These are phyloP conservation scores for Claviceps digitariae DNA, from an alignment of 2,329 filamentous ascomycete genomes.

Conservation along the genomic window DNA sequence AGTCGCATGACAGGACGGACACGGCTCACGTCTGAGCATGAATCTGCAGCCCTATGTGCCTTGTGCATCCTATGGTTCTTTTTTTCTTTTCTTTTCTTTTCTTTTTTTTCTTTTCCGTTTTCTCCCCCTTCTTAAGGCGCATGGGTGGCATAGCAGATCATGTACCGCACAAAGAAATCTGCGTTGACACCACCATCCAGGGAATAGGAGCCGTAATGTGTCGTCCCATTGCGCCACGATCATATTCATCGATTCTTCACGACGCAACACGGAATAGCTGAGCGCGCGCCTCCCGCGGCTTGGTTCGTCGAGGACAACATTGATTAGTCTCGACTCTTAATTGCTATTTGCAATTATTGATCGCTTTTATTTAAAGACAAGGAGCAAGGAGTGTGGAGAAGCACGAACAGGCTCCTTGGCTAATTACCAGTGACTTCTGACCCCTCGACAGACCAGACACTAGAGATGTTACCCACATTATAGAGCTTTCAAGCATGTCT, in stretches of 20 bases:
- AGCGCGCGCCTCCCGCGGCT: not conserved
- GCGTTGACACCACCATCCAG: too few relatives aligned
- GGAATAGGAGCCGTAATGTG: not conserved
- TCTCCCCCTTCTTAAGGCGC: not conserved
- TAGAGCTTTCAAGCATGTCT: not conserved
- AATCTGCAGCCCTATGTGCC: not conserved
- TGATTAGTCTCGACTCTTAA: too few relatives aligned
- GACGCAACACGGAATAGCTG: not conserved
- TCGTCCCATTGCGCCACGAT: not conserved
- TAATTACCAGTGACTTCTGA: not conserved
- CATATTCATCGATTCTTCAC: not conserved
- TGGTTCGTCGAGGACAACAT: not conserved
- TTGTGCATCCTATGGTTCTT: too few relatives aligned
- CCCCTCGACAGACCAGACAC: too few relatives aligned
- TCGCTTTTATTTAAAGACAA: not conserved
- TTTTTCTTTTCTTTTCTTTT: too few relatives aligned
- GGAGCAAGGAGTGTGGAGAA: not conserved
- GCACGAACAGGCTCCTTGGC: not conserved
- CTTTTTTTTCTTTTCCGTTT: not conserved
- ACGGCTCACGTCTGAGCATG: not conserved
- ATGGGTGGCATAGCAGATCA: too few relatives aligned
- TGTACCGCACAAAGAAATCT: not conserved
- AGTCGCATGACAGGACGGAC: not conserved
- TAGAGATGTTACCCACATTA: not conserved
- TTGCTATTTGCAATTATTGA: not conserved